Base-by-base conservation (phyloP, 192 early-diverging fungal species). In the Coemansia sp. region DNA sequence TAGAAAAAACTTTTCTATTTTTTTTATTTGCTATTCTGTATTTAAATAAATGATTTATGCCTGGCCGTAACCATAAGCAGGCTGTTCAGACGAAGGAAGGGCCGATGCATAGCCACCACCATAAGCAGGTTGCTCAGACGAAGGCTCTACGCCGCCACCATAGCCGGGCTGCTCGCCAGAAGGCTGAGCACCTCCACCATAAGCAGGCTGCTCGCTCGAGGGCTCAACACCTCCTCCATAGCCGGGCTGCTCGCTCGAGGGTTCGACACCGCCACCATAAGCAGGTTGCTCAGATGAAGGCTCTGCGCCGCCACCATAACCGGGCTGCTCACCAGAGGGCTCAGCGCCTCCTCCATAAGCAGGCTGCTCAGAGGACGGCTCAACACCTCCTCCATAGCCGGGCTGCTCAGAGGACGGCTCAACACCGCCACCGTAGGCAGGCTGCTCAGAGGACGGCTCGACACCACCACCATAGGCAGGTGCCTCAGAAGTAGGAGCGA, bases 141-240 rank as follows among this genome's bases (percentile, higher is more conserved):
- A 33, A 33, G 56, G 11, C 14, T 0, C 56, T 20, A 34, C 29
- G 8, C 56, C 34, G 14, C 56, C 56, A 34, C 56, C 56, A 38
- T 58, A 58, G 1, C 33, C 56, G 4, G 56, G 56, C 5, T 1
- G 6, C 36, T 58, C 56, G 8, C 17, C n/a, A 3, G 56, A 58
- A 2, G 56, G 56, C 34, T 34, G 33, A 38, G 38, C 56, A 40
- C 31, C 20, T 3, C 33, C 56, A 17, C 56, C 56, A 34, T 57
- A 57, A 34, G 31, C 56, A 5, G 56, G 56, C 29, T 30, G 22
- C 56, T 57, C 56, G 17, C 22, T 7, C 12, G 56, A 57, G 33
- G 58, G 58, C 58, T 60, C 58, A 38, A 60, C 58, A 42, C 34
- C 20, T 20, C 58, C 58, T 7, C 58, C 58, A 40, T 42, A 28